Base-by-base conservation (phyloP, 2,329 filamentous ascomycete genomes). In the Esteya vermicola region DNA sequence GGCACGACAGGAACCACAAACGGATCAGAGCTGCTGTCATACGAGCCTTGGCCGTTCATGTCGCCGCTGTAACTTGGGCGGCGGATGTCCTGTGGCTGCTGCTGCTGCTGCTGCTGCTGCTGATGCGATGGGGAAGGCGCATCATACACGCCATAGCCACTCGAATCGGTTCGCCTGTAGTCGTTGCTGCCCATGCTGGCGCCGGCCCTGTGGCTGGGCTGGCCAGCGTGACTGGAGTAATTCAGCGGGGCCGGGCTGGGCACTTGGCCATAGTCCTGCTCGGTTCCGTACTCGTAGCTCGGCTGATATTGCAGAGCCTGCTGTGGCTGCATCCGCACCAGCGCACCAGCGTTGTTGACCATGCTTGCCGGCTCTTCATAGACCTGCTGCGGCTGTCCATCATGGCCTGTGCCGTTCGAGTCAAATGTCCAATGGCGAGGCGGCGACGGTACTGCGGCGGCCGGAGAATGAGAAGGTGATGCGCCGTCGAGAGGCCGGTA, bases 341-440 rank as follows among this genome's bases (percentile, higher is more conserved):
- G 43, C 9, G 44, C 39, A 2, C 51, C 39, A 4, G 51, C 48
- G 3, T 53, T 51, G 1, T 63, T 60, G 1, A 70, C 68, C 36
- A 77, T 73, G 4, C 75, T 74, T 6, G 68, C n/a, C n/a, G n/a
- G n/a, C 46, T 81, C 76, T 51, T 81, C 77, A 6, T 75, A 74
- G n/a, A n/a, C n/a, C 7, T 69, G 78, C 3, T 70, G 72, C 48
- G 77, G 58, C 31, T 65, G 65, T 28, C 55, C 50, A 39, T 67
- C 68, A 48, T 62, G 67, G 16, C 53, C 53, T 22, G 56, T 52
- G 44, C 77, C 70, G 42, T 70, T n/a, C n/a, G n/a, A n/a, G n/a
- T n/a, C n/a, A n/a, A n/a, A 70, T 1, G 71, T 68, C 40, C 67
- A 60, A 39, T 72, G 67, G 31, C 64, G 62, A 3, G 62, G 58